These are phyloP conservation scores for Malassezia caprae DNA, from an alignment of 1,284 basidiomycete species.

Conservation along the genomic window DNA sequence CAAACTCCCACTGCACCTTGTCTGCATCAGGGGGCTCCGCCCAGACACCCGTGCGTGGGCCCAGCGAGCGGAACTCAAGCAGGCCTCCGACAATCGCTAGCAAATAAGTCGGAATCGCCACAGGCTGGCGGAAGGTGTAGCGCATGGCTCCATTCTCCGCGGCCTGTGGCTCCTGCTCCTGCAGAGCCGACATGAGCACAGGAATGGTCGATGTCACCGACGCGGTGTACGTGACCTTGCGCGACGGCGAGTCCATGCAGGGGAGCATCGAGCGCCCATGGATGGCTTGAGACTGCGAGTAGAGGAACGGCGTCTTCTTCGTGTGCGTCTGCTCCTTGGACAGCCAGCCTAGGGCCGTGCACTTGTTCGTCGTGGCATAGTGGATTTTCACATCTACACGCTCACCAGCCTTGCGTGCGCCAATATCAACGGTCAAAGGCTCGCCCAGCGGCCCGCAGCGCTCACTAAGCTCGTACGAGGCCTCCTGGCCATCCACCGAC, in stretches of 20 bases:
- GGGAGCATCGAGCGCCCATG: slow-evolving; percentile 30
- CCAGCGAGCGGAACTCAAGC: slow-evolving; percentile 38
- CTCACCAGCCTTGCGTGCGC: slow-evolving; percentile 28
- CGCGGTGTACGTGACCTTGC: slow-evolving; percentile 45
- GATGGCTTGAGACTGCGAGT: slow-evolving; percentile 80
- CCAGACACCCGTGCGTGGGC: slow-evolving; percentile 43
- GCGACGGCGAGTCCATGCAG: slow-evolving; percentile 42
- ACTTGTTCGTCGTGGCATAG: slow-evolving; percentile 61
- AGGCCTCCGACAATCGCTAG: slow-evolving; percentile 45
- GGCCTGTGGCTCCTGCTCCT: slow-evolving; percentile 23
- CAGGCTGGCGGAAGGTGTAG: slow-evolving; percentile 41
- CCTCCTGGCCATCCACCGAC: slow-evolving; percentile 53
- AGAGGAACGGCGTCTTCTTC: slow-evolving; percentile 67
- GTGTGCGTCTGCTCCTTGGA: slow-evolving; percentile 80
- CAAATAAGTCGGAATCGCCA: slow-evolving; percentile 43
- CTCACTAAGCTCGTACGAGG: slow-evolving; percentile 52
- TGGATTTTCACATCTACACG: slow-evolving; percentile 29
- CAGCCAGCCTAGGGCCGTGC: slow-evolving; percentile 87
- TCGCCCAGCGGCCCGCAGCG: slow-evolving; percentile 49
- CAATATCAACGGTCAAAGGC: slow-evolving; percentile 49
- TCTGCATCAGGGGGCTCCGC: slow-evolving; percentile 42
- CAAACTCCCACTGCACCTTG: slow-evolving; percentile 45
- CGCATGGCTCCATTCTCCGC: slow-evolving; percentile 11
- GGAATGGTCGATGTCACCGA: slow-evolving; percentile 32
- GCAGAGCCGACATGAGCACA: slow-evolving; percentile 46